A percentile compares a stretch with the other conserved stretches of the same genome.
These are phyloP conservation scores for Kwoniella bestiolae DNA, from an alignment of 768 basidiomycete species.

Conservation along the genomic window DNA sequence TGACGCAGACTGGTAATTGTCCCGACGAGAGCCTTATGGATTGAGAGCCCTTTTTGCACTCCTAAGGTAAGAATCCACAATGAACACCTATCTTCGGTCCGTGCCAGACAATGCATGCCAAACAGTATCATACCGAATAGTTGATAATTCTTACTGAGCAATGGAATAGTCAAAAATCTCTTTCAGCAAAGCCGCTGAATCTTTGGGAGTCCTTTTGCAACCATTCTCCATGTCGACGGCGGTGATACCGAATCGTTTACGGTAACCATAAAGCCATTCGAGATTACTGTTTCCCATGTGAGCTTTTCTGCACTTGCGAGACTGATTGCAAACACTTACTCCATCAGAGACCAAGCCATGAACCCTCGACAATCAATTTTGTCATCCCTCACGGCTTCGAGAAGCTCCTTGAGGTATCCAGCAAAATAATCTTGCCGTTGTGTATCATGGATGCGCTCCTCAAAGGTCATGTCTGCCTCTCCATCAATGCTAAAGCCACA, in stretches of 20 bases:
- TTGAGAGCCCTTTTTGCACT: too few relatives aligned
- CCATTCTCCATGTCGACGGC: constrained; percentile 35
- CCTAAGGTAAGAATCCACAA: too few relatives aligned
- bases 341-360: constrained; percentile 45
- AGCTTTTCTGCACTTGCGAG: neutral
- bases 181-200: constrained; percentile 36
- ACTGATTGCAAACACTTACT: constrained; percentile 24
- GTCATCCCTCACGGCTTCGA: constrained; percentile 37
- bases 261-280: constrained; percentile 33
- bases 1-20: too few relatives aligned
- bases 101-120: too few relatives aligned
- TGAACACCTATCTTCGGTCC: too few relatives aligned
- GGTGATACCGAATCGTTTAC: constrained; percentile 32
- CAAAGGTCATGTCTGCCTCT: constrained; percentile 23
- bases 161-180: constrained; percentile 33
- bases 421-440: constrained; percentile 39
- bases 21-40: too few relatives aligned
- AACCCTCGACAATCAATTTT: constrained; percentile 35
- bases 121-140: too few relatives aligned
- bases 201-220: constrained; percentile 40
- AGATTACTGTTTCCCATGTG: constrained; percentile 24
- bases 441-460: constrained; percentile 34
- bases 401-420: constrained; percentile 34
- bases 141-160: neutral
- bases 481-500: constrained; percentile 37